A percentile compares a stretch with the other conserved stretches of the same genome.
These are phyloP conservation scores for button mushroom (Agaricus bisporus) DNA, from an alignment of 768 basidiomycete genomes.

Conservation along the genomic window DNA sequence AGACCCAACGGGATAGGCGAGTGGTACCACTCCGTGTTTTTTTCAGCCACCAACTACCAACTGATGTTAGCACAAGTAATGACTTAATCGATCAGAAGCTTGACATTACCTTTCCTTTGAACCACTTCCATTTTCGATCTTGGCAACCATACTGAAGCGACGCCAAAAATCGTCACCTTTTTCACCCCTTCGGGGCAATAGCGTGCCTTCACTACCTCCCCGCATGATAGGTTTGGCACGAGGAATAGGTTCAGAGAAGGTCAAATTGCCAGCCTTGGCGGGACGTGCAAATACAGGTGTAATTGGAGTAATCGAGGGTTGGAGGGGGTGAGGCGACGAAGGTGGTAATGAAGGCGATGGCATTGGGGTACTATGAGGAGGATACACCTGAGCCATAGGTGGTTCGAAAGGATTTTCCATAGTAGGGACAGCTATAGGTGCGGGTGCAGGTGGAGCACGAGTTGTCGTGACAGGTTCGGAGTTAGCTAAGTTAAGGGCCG, in stretches of 20 bases:
- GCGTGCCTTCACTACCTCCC: slow-evolving; percentile 59
- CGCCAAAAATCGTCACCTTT: slow-evolving; percentile 84
- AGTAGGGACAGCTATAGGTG: slow-evolving; percentile 14
- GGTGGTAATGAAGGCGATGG: slow-evolving; percentile 20
- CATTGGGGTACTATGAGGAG: neutral
- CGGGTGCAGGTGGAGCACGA: slow-evolving; percentile 21
- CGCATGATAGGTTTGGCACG: slow-evolving; percentile 51
- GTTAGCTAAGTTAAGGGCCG: slow-evolving; percentile 54
- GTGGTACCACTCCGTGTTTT: slow-evolving; percentile 51
- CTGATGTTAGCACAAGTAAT: neutral
- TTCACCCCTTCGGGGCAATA: slow-evolving; percentile 63
- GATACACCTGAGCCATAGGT: slow-evolving; percentile 9
- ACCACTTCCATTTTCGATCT: slow-evolving; percentile 44
- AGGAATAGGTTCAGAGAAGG: slow-evolving; percentile 33
- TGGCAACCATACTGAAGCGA: slow-evolving; percentile 79
- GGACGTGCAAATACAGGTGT: slow-evolving; percentile 73
- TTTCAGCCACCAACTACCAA: slow-evolving; percentile 54
- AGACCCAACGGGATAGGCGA: slow-evolving; percentile 62
- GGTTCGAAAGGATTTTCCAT: slow-evolving; percentile 23
- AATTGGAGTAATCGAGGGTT: slow-evolving; percentile 74
- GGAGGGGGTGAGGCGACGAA: slow-evolving; percentile 64
- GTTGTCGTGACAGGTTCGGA: slow-evolving; percentile 35
- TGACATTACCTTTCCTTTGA: slow-evolving; percentile 37
- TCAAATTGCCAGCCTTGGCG: slow-evolving; percentile 22
- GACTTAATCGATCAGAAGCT: neutral